These are phyloP conservation scores for Fusarium sp. DNA, from an alignment of 2,329 filamentous ascomycete genomes.

Conservation along the genomic window DNA sequence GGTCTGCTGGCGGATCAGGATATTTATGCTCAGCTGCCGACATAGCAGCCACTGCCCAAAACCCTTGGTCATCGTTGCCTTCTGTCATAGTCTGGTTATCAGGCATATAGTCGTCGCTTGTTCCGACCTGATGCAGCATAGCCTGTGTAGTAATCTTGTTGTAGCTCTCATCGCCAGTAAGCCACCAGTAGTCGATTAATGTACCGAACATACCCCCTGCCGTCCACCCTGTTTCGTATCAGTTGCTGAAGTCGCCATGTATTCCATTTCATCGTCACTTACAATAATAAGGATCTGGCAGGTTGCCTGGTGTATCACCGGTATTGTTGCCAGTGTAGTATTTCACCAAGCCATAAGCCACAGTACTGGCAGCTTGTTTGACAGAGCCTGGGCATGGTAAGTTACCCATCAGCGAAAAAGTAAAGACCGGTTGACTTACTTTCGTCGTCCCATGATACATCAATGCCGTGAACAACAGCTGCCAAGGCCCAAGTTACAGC, in stretches of 20 bases:
- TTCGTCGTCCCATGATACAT: slow-evolving; percentile 36
- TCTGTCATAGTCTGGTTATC: slow-evolving; percentile 67
- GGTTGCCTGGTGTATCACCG: slow-evolving; percentile 65
- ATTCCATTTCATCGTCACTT: slow-evolving; percentile 40
- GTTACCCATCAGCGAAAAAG: neutral
- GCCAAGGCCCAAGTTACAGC: slow-evolving; percentile 19
- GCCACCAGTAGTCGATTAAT: slow-evolving; percentile 76
- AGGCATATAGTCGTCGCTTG: slow-evolving; percentile 71
- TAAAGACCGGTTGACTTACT: slow-evolving; percentile 4
- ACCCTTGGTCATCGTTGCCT: slow-evolving; percentile 81
- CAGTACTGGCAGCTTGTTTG: slow-evolving; percentile 57
- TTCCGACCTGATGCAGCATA: slow-evolving; percentile 67
- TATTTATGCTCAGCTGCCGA: slow-evolving; percentile 80
- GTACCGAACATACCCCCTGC: slow-evolving; percentile 77
- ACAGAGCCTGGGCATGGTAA: slow-evolving; percentile 54
- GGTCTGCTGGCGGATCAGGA: slow-evolving; percentile 68
- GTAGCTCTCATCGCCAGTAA: slow-evolving; percentile 73
- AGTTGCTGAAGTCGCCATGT: neutral
- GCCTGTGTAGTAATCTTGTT: slow-evolving; percentile 67
- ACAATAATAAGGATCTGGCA: slow-evolving; percentile 73
- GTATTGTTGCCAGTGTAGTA: slow-evolving; percentile 68
- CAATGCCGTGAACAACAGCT: slow-evolving; percentile 16
- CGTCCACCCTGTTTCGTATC: slow-evolving; percentile 67
- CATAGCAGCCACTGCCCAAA: slow-evolving; percentile 85
- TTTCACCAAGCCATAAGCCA: slow-evolving; percentile 58